Evolutionary conservation across 306 rosid species (phyloP).

Genomic region (Acacia confusa): DNA sequence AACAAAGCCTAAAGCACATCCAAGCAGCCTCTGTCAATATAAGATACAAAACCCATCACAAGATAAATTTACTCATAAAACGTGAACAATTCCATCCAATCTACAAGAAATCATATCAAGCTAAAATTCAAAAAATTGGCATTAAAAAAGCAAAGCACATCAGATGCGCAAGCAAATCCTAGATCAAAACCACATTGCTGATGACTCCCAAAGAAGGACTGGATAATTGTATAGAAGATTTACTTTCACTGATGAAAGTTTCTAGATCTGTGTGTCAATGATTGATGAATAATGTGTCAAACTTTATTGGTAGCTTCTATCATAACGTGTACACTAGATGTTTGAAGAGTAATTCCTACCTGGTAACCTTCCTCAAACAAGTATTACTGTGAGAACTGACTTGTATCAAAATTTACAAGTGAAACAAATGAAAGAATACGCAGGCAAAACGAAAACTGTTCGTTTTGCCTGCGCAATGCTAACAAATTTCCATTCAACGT

Average conservation of each 20-base stretch:
- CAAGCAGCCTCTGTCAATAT: no score
- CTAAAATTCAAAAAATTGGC: background rate
- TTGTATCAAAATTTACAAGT: constrained; percentile 50
- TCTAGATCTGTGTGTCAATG: background rate
- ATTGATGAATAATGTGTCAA: background rate
- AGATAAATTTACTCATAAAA: no score
- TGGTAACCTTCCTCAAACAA: constrained; percentile 20
- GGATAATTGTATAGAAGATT: background rate
- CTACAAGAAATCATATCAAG: background rate
- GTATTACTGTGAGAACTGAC: constrained; percentile 22
- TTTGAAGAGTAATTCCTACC: background rate
- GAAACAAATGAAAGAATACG: constrained; percentile 57
- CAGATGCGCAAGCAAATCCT: background rate
- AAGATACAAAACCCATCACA: no score
- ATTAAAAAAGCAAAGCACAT: background rate
- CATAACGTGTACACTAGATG: background rate
- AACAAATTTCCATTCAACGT: constrained; percentile 13
- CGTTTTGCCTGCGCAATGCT: constrained; percentile 29
- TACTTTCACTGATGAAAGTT: background rate
- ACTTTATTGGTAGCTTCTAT: background rate
- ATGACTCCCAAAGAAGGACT: background rate
- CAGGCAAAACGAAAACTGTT: constrained; percentile 30
- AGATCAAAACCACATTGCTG: background rate
- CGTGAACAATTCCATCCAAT: background rate
- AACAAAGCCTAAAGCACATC: no score